Evolutionary conservation across 2,329 filamentous ascomycete species (phyloP), one percentile per base, ranked within the genome.

Genomic region (Bertia moriformis): DNA sequence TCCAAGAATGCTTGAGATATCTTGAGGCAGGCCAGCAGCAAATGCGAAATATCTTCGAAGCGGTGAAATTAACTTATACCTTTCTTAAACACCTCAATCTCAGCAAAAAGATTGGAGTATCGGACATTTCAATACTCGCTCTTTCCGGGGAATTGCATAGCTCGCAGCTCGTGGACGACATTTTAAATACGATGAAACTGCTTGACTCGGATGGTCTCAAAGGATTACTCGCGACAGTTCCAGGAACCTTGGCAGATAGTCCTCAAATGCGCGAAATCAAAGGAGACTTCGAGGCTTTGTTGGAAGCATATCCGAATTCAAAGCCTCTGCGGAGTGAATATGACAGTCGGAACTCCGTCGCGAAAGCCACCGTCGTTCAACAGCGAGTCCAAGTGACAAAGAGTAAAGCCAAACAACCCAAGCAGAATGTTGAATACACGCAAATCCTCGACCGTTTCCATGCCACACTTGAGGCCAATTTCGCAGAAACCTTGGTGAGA

Each of bases 341-440:
- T 46, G 69, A 73, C 44, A 54, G 68, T 35, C 63, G 61, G 32
- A 66, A 67, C 45, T 64, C 67, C 3, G 66, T 65, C 14, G 52
- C 72, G 4, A 60, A 69, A 41, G 73, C 72, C 3, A 74, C 71
- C 0, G 60, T 77, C n/a, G 63, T 75, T 2, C 67, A 71, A 14
- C 69, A 75, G 45, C 72, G 73, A 44, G 66, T 77, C 15, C 63
- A 68, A 39, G 56, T 77, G 17, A 72, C 65, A 53, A 74, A 71
- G 49, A 65, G 68, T 41, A 71, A 68, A 48, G 63, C 67, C 2
- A 59, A 65, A 4, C 54, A 75, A 3, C 67, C 71, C 0, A 58
- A 67, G 43, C 58, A 68, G 42, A 69, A 73, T 46, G 55, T 62
- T 19, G 63, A 66, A 7, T 77, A 76, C 49, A 73, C 71, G 1